A percentile compares a stretch with the other conserved stretches of the same genome.
Conservation (phyloP, 73 alveolate species). For the Paramecium biaurelia region DNA sequence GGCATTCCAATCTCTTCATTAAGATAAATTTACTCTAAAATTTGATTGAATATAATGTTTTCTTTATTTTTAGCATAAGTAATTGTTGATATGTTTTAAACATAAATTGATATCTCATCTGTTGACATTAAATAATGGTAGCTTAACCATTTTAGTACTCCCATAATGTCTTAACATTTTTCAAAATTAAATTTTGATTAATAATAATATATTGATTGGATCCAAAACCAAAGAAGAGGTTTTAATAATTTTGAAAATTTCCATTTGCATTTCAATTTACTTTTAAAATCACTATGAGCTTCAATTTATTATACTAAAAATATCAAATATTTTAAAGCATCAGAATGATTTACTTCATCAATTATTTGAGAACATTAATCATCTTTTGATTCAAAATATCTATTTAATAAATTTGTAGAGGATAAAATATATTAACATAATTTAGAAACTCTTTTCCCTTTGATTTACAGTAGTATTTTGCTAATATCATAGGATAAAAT, state of each 20-base stretch:
- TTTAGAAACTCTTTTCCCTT: not conserved
- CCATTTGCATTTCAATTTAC: not conserved
- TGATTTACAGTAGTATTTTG: not conserved
- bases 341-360: not conserved
- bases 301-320: not conserved
- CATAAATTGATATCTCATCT: not conserved
- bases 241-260: not conserved
- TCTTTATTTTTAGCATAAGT: not conserved
- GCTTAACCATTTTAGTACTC: not conserved
- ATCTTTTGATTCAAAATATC: not conserved
- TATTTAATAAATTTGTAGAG: not conserved
- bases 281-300: not conserved
- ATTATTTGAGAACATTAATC: not conserved
- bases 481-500: not conserved
- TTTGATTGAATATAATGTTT: not conserved
- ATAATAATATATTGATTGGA: not conserved
- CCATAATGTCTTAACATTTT: not conserved
- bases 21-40: not conserved
- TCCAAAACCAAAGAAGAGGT: slow-evolving; percentile 6
- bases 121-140: not conserved
- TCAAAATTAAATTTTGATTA: not conserved
- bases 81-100: not conserved
- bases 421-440: not conserved
- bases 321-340: not conserved
- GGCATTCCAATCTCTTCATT: not conserved